phyloP scores from a whole-genome alignment of 305 asterid genomes.

The Stenogyne calaminthoides region DNA sequence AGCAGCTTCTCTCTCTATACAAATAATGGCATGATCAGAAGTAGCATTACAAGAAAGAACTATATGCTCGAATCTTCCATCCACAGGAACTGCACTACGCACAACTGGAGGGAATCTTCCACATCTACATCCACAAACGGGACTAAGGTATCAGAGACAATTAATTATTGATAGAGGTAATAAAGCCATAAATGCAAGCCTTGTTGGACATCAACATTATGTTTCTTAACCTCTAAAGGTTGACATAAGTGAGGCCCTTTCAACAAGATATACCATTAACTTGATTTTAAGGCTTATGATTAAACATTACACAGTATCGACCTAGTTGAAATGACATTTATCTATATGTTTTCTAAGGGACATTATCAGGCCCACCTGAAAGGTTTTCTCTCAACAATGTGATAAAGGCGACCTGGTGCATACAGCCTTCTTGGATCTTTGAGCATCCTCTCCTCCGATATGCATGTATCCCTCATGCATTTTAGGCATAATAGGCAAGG shows the following conservation, averaged over 20 bases:
- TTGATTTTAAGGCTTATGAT: background rate
- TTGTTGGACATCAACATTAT: background rate
- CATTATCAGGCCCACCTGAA: constrained; percentile 54
- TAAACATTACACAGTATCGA: background rate
- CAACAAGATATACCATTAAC: background rate
- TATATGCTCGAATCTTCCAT: constrained; percentile 94
- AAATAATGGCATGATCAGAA: constrained; percentile 83
- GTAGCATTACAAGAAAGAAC: constrained; percentile 87
- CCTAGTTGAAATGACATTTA: background rate
- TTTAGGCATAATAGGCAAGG: constrained; percentile 80
- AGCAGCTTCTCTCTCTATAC: constrained; percentile 77
- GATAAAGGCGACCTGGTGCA: constrained; percentile 96
- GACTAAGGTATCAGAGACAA: constrained; percentile 4
- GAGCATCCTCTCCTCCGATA: constrained; percentile 77
- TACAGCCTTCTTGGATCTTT: constrained; percentile 86
- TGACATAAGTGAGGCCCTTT: background rate
- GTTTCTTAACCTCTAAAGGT: background rate
- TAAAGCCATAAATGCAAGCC: background rate
- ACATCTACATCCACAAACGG: constrained; percentile 48
- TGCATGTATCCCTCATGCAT: constrained; percentile 89
- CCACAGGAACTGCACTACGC: constrained; percentile 92
- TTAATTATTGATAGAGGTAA: constrained; percentile 3
- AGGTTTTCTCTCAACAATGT: constrained; percentile 86
- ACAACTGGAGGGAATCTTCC: constrained; percentile 80
- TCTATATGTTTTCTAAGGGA: background rate